Evolutionary conservation across 192 early-diverging fungal species (phyloP), one percentile per base, ranked within the genome.

Genomic region (Mortierella claussenii): DNA sequence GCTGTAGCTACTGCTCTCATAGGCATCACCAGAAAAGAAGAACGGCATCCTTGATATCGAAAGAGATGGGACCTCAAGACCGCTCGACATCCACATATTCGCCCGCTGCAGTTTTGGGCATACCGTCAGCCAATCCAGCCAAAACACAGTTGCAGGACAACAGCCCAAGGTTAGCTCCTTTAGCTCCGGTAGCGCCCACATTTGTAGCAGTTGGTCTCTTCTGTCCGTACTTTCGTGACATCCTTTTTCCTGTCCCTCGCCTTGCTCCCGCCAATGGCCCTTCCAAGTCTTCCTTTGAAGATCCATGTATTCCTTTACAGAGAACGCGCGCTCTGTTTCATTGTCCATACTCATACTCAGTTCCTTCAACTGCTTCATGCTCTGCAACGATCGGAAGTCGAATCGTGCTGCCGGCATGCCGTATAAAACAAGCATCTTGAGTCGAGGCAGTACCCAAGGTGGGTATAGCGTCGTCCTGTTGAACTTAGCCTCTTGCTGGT

Each of bases 301-400:
- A 11, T 36, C 21, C 23, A 32, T 3, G 3, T 43, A n/a, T n/a
- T 52, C 46, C 1, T 55, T 6, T n/a, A 55, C 1, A 17, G 9
- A 11, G 11, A 40, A 36, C 4, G 7, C 10, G 2, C 8, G 10
- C 4, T 2, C 20, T 3, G 23, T 15, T 2, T 60, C 27, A 28
- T 47, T 44, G 13, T 12, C 6, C 17, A 54, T 43, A 15, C n/a
- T 26, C 32, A 71, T 7, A 0, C 0, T 17, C 20, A 71, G 28
- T 10, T 20, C 18, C 20, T 57, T 36, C 27, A 71, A 32, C 15
- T 30, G 17, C 1, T 18, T 15, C 68, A 70, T 70, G 13, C 12
- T 5, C 5, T 54, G 43, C 26, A 70, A 43, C 1, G 68, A 70
- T 21, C 47, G 43, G 17, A 62, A 70, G 24, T 70, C 58, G 52